Evolutionary conservation across 2,329 filamentous ascomycete species (phyloP).

Genomic region (Colletotrichum nymphaeae): DNA sequence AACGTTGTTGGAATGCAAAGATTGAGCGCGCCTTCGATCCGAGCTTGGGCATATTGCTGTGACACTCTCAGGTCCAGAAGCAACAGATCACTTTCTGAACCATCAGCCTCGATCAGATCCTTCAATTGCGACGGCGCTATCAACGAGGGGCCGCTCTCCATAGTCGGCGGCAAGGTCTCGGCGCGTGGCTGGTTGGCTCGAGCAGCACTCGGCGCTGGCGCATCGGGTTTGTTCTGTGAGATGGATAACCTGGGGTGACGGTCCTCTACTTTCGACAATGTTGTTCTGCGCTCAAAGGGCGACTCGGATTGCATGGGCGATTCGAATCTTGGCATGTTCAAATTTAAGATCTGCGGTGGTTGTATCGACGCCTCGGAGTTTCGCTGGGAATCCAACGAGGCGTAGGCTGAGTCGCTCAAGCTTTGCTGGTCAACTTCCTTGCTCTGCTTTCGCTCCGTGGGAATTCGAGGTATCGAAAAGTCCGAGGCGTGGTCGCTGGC

Average conservation of each 20-base stretch:
- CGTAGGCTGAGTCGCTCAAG: constrained; percentile 64
- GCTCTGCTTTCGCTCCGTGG: constrained; percentile 32
- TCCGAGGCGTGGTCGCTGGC: constrained; percentile 56
- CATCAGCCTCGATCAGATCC: constrained; percentile 61
- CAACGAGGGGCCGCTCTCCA: constrained; percentile 62
- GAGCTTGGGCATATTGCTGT: constrained; percentile 81
- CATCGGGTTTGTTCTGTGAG: constrained; percentile 58
- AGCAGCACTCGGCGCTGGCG: constrained; percentile 45
- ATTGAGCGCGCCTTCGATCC: constrained; percentile 85
- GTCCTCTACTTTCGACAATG: constrained; percentile 58
- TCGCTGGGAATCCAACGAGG: constrained; percentile 65
- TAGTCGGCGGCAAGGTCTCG: constrained; percentile 63
- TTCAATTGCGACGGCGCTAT: constrained; percentile 66
- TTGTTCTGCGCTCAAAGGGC: constrained; percentile 47
- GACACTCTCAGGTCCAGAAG: constrained; percentile 89
- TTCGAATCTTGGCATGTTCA: constrained; percentile 57
- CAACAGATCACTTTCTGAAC: constrained; percentile 61
- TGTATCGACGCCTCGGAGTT: constrained; percentile 61
- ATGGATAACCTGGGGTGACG: constrained; percentile 67
- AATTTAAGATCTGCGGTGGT: constrained; percentile 44
- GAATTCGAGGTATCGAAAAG: background rate
- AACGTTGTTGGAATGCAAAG: constrained; percentile 95
- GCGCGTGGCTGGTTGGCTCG: constrained; percentile 47
- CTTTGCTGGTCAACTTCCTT: constrained; percentile 61
- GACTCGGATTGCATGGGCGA: constrained; percentile 47